Percentiles rank a stretch among this genome's conserved stretches.
Evolutionary conservation across 139 green algal genomes (phyloP).

Genomic region (Chlorella sorokiniana): DNA sequence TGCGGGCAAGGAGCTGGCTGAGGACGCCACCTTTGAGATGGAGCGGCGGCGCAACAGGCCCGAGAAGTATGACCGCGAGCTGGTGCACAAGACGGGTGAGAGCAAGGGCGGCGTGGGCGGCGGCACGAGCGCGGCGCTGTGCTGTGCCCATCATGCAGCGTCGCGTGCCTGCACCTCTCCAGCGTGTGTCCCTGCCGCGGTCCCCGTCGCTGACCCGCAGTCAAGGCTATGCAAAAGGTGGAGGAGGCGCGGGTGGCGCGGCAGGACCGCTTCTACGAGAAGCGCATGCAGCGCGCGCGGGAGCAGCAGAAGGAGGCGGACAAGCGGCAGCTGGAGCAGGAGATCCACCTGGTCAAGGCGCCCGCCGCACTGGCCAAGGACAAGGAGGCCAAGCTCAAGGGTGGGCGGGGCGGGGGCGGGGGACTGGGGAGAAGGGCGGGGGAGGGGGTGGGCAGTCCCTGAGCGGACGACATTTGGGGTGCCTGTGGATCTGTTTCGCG

Average conservation of each 20-base stretch:
- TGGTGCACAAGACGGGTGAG: slow-evolving; percentile 80
- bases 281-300: slow-evolving; percentile 78
- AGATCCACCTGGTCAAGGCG: slow-evolving; percentile 88
- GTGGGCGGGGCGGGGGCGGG: neutral
- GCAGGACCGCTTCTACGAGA: slow-evolving; percentile 90
- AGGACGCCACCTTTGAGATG: slow-evolving; percentile 97
- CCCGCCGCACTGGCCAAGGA: slow-evolving; percentile 42
- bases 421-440: neutral
- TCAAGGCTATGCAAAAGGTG: slow-evolving; percentile 93
- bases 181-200: no score
- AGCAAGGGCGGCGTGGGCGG: no score
- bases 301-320: slow-evolving; percentile 61
- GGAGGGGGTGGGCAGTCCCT: neutral
- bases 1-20: slow-evolving; percentile 92
- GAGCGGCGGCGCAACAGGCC: slow-evolving; percentile 93
- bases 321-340: slow-evolving; percentile 84
- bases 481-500: neutral
- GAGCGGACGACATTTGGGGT: no score
- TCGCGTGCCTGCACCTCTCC: neutral
- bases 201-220: neutral
- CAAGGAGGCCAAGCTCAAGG: slow-evolving; percentile 42
- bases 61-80: slow-evolving; percentile 94
- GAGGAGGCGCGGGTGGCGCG: slow-evolving; percentile 77
- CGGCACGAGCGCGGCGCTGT: neutral
- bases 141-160: neutral